Evolutionary conservation across 345 rosid genomes (phyloP), one percentile per base, ranked within the genome.

Genomic region (Excoecaria agallocha): DNA sequence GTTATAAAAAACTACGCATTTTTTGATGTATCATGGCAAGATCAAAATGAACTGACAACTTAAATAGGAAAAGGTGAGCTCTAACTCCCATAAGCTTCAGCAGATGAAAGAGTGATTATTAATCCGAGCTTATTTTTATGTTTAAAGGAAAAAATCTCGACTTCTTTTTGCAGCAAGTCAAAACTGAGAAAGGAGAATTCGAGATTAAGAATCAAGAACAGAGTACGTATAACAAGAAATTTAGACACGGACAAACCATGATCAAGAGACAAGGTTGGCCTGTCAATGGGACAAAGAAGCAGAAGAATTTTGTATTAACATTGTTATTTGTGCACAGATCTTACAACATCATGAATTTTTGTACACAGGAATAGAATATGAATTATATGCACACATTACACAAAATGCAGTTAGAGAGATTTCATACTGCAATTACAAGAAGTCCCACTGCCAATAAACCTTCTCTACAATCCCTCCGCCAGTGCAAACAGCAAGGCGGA

Each of bases 401-500:
- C 55, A 39, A 51, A 46, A 61, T 67, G 72, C 13, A 22, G 71
- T 73, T 74, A 76, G 75, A 49, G 54, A 45, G 62, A 71, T 37
- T 64, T 54, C 30, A 51, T 43, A 41, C 39, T 41, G 24, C 68
- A 66, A 77, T 85, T 82, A 93, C 84, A 89, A 84, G 80, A 95
- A 93, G 79, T 95, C 87, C 98, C 98, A 95, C 77, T 93, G 96
- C 98, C 99, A 85, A 39, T 80, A 91, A 57, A 93, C 89, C 78
- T 92, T 95, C 66, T 95, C 98, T 3, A 92, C 96, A 3, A 92
- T 95, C 68, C 99, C 98, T 73, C 98, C 99, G 12, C 98, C 98
- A 0, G 88, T 89, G 72, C 82, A 83, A 72, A 92, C 99, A 0
- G 98, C 99, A 41, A 91, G 92, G 73, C 94, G 93, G 75, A 95